Evolutionary conservation across 2,329 filamentous ascomycete species (phyloP).

Genomic region (Aspergillus puulaauensis): DNA sequence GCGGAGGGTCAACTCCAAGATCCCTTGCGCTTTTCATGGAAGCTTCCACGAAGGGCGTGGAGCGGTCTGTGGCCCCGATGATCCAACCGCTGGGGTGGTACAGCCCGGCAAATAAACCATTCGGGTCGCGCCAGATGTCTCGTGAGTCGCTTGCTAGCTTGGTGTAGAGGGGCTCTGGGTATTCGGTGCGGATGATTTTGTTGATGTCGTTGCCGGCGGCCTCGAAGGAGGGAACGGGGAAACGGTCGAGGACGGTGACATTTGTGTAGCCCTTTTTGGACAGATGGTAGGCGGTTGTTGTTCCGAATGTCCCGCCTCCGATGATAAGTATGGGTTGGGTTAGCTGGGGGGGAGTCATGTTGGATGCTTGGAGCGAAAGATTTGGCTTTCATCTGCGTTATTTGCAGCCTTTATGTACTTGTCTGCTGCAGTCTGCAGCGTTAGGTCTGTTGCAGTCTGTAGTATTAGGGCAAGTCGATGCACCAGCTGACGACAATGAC

Average conservation of each 20-base stretch:
- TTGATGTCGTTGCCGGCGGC: constrained; percentile 43
- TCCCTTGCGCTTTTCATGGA: background rate
- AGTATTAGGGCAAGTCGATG: background rate
- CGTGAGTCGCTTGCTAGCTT: constrained; percentile 67
- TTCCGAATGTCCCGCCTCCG: constrained; percentile 54
- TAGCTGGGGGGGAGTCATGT: background rate
- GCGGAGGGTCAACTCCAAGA: background rate
- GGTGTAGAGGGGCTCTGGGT: constrained; percentile 71
- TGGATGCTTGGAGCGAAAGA: background rate
- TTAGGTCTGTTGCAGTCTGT: background rate
- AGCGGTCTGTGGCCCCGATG: constrained; percentile 1
- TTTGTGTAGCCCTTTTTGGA: constrained; percentile 42
- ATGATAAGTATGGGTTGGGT: constrained; percentile 36
- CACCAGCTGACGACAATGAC: background rate
- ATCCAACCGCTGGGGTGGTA: constrained; percentile 37
- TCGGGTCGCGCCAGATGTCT: constrained; percentile 54
- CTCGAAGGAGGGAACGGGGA: constrained; percentile 8
- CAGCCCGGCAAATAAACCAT: constrained; percentile 35
- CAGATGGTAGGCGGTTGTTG: constrained; percentile 45
- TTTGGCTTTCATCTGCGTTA: too few relatives aligned
- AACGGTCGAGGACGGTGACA: constrained; percentile 47
- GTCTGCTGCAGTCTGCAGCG: background rate
- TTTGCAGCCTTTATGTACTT: background rate
- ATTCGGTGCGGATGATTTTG: constrained; percentile 65
- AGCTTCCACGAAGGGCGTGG: background rate